Evolutionary conservation across 306 rosid genomes (phyloP).

Genomic region (Castanea sativa): DNA sequence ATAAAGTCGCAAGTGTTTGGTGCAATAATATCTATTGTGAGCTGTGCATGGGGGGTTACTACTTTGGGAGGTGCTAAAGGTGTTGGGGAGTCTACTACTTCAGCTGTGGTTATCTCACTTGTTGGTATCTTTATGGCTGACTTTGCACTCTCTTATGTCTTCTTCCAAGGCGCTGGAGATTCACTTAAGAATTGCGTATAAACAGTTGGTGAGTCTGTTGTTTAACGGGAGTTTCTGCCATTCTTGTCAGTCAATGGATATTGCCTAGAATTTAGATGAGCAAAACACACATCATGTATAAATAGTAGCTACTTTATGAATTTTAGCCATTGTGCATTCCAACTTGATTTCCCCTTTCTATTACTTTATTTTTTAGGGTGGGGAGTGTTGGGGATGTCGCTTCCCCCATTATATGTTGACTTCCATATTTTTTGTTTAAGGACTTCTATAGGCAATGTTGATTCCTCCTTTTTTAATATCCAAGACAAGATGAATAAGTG

Average conservation of each 20-base stretch:
- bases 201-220: conserved; percentile 22
- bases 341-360: too few relatives aligned
- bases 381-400: too few relatives aligned
- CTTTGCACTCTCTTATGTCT: conserved; percentile 74
- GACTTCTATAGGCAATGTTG: too few relatives aligned
- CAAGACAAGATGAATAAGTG: too few relatives aligned
- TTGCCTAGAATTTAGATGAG: background rate
- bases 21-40: conserved; percentile 81
- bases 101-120: conserved; percentile 94
- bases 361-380: too few relatives aligned
- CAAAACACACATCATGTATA: background rate
- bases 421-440: too few relatives aligned
- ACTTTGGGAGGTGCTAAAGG: conserved; percentile 96
- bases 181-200: conserved; percentile 71
- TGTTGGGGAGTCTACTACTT: conserved; percentile 93
- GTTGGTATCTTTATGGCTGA: conserved; percentile 94
- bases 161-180: conserved; percentile 96
- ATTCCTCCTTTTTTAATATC: too few relatives aligned
- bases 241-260: background rate
- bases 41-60: conserved; percentile 97
- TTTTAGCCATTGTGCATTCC: too few relatives aligned
- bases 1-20: conserved; percentile 93
- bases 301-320: background rate
- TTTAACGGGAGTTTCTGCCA: background rate
- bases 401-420: too few relatives aligned